Evolutionary conservation across 768 basidiomycete species (phyloP).

Genomic region (Mycena floridula): DNA sequence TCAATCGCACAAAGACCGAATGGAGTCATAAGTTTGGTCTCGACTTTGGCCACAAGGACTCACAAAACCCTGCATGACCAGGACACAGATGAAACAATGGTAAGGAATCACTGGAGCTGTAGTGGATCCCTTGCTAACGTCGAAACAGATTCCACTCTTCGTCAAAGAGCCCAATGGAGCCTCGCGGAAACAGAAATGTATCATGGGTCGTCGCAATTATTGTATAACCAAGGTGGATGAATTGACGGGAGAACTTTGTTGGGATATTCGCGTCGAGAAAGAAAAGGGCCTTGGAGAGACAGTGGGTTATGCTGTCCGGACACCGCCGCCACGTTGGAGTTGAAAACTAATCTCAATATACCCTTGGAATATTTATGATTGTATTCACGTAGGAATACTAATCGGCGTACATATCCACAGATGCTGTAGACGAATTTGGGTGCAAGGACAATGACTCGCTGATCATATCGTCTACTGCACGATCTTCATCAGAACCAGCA

Average conservation of each 20-base stretch:
- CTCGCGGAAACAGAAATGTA: slow-evolving; percentile 67
- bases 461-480: neutral
- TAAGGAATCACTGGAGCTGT: slow-evolving; percentile 23
- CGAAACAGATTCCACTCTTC: slow-evolving; percentile 67
- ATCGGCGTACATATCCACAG: neutral
- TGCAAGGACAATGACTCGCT: neutral
- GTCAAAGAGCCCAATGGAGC: slow-evolving; percentile 69
- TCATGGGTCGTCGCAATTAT: slow-evolving; percentile 91
- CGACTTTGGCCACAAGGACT: slow-evolving; percentile 68
- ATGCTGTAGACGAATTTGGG: neutral
- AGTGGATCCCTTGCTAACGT: neutral
- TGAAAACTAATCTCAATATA: slow-evolving; percentile 16
- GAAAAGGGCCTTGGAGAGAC: slow-evolving; percentile 79
- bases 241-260: slow-evolving; percentile 58
- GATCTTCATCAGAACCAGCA: slow-evolving; percentile 1
- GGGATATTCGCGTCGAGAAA: slow-evolving; percentile 84
- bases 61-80: slow-evolving; percentile 82
- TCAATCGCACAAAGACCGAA: slow-evolving; percentile 61
- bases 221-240: slow-evolving; percentile 60
- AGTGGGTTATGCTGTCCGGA: slow-evolving; percentile 49
- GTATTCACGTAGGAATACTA: too few relatives aligned
- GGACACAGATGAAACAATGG: slow-evolving; percentile 88
- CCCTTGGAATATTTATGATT: neutral
- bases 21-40: slow-evolving; percentile 74
- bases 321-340: slow-evolving; percentile 37